Conservation (phyloP, 192 early-diverging fungal species). For the Mortierella hygrophila region DNA sequence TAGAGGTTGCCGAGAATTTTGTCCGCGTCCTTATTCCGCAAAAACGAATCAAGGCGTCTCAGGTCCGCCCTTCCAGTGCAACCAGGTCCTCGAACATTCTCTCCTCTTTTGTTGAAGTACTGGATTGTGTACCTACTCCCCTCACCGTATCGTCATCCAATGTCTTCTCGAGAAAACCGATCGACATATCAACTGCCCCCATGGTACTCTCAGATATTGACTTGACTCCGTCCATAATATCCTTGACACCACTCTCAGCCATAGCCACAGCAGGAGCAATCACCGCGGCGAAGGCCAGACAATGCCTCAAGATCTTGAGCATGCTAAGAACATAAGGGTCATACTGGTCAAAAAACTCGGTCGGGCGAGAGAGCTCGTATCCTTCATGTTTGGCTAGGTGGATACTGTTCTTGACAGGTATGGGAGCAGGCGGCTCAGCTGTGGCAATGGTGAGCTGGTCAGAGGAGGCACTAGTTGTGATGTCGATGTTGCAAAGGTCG, state of each 20-base stretch:
- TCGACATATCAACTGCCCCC: conserved; percentile 3
- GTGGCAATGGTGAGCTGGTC: background rate
- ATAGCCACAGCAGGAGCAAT: background rate
- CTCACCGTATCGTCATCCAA: background rate
- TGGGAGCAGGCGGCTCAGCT: background rate
- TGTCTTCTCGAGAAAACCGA: conserved; percentile 10
- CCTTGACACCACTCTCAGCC: background rate
- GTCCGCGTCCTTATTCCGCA: conserved; percentile 20
- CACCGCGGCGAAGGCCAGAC: background rate
- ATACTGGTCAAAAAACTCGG: conserved; percentile 18
- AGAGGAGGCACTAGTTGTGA: no score
- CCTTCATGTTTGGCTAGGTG: conserved; percentile 23
- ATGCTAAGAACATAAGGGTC: conserved; percentile 13
- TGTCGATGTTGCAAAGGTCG: background rate
- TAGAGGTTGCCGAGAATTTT: conserved; percentile 35
- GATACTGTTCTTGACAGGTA: background rate
- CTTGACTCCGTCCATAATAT: background rate
- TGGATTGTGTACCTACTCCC: background rate
- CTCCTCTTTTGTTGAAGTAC: background rate
- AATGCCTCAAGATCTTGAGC: conserved; percentile 9
- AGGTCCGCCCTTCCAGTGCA: conserved; percentile 25
- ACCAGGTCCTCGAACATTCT: conserved; percentile 7
- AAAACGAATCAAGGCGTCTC: conserved; percentile 8
- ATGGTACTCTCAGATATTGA: background rate
- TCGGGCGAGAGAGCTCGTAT: conserved; percentile 8